These are phyloP conservation scores for Leccinum subrobustum DNA, from an alignment of 1,284 basidiomycete species.

Conservation along the genomic window DNA sequence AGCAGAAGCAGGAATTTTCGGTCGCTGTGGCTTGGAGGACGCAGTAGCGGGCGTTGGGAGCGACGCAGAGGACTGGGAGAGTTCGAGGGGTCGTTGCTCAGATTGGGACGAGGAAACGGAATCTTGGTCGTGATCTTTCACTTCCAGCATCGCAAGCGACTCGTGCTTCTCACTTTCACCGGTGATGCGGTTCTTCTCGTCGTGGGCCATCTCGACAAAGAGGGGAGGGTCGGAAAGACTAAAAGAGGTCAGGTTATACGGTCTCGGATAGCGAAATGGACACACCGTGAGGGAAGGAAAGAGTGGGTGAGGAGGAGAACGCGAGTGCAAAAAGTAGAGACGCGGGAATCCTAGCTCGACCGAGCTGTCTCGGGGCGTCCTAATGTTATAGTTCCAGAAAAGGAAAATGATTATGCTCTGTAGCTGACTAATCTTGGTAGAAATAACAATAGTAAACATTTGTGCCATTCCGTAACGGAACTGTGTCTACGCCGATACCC, in stretches of 20 bases:
- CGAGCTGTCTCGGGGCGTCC: not conserved
- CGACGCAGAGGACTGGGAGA: slow-evolving; percentile 5
- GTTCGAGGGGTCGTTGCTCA: slow-evolving; percentile 2
- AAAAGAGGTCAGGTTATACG: not conserved
- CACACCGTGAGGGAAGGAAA: slow-evolving; percentile 15
- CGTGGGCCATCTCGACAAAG: slow-evolving; percentile 16
- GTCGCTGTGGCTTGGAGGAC: slow-evolving; percentile 21
- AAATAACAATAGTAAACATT: not conserved
- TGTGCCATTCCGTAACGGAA: not conserved
- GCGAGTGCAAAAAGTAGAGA: not conserved
- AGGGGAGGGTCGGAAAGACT: slow-evolving; percentile 4
- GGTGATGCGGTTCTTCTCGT: slow-evolving; percentile 21
- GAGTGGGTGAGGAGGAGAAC: not conserved
- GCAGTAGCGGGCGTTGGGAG: slow-evolving; percentile 29
- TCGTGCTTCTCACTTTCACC: slow-evolving; percentile 21
- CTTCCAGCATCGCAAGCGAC: slow-evolving; percentile 15
- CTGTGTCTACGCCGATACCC: not conserved
- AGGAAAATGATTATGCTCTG: not conserved
- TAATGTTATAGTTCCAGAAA: not conserved
- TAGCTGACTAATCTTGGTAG: not conserved
- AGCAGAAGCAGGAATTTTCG: slow-evolving; percentile 51
- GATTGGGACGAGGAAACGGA: slow-evolving; percentile 1
- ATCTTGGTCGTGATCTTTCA: slow-evolving; percentile 18
- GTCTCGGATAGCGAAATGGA: not conserved
- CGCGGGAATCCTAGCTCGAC: not conserved